Conservation (phyloP, 2,329 filamentous ascomycete species). For the Fusarium sp. region DNA sequence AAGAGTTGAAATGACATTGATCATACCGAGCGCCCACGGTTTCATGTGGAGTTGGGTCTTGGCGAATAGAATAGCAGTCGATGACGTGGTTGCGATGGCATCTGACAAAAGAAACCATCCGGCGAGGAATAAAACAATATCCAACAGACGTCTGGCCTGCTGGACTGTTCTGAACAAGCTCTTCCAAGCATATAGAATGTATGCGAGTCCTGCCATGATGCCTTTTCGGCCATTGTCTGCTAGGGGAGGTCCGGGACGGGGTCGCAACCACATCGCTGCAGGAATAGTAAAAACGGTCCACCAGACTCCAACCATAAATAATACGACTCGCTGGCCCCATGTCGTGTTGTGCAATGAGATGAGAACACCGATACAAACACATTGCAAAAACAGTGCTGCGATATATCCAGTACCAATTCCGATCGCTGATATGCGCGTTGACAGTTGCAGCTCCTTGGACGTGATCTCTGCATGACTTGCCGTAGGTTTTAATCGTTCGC, state of each 20-base stretch:
- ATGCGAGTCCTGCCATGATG: slow-evolving; percentile 68
- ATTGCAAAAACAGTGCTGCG: slow-evolving; percentile 86
- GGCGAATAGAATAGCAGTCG: slow-evolving; percentile 93
- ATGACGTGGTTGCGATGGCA: slow-evolving; percentile 92
- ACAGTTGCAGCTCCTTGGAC: slow-evolving; percentile 78
- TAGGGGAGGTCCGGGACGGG: slow-evolving; percentile 88
- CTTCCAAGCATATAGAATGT: slow-evolving; percentile 86
- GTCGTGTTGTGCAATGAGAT: slow-evolving; percentile 79
- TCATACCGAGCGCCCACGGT: slow-evolving; percentile 86
- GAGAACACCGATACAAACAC: slow-evolving; percentile 81
- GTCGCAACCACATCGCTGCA: slow-evolving; percentile 85
- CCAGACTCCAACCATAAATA: slow-evolving; percentile 90
- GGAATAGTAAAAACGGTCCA: slow-evolving; percentile 94
- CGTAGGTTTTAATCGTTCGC: slow-evolving; percentile 52
- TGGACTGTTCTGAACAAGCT: slow-evolving; percentile 84
- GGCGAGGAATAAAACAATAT: slow-evolving; percentile 81
- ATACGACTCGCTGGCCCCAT: slow-evolving; percentile 85
- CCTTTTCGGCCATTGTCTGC: slow-evolving; percentile 57
- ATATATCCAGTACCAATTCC: slow-evolving; percentile 96
- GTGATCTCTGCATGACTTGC: slow-evolving; percentile 65
- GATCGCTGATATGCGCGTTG: slow-evolving; percentile 89
- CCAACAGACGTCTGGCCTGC: slow-evolving; percentile 77
- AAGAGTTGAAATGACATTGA: slow-evolving; percentile 90
- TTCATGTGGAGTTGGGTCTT: slow-evolving; percentile 94
- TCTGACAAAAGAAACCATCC: slow-evolving; percentile 97